Evolutionary conservation across 768 basidiomycete genomes (phyloP).

Genomic region (Boletus rubescentipes): DNA sequence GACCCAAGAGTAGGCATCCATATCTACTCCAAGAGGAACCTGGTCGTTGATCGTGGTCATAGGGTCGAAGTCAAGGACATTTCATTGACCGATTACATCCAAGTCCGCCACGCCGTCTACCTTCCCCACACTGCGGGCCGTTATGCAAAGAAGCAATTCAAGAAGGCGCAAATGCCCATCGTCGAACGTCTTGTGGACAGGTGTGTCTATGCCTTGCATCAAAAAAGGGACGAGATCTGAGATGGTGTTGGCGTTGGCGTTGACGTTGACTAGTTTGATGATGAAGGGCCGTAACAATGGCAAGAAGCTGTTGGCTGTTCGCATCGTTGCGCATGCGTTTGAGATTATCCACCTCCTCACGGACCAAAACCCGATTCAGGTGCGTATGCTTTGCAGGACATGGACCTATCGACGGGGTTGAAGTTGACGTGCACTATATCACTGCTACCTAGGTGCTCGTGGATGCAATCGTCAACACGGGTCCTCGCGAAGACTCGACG

Average conservation of each 20-base stretch:
- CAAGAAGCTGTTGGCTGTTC: constrained; percentile 97
- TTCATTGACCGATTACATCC: constrained; percentile 98
- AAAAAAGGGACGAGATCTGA: not conserved
- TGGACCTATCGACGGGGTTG: too few species aligned
- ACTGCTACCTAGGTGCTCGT: constrained; percentile 81
- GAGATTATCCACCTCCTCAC: constrained; percentile 99
- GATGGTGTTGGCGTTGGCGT: not conserved
- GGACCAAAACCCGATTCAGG: constrained; percentile 99
- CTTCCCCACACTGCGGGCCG: constrained; percentile 98
- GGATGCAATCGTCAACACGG: constrained; percentile 99
- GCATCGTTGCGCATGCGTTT: constrained; percentile 98
- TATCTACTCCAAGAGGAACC: not conserved
- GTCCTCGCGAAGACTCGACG: constrained; percentile 98
- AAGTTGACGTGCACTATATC: too few species aligned
- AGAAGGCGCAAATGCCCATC: constrained; percentile 99
- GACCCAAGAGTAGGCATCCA: constrained; percentile 78
- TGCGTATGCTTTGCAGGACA: constrained; percentile 40
- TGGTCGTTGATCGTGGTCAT: constrained; percentile 19
- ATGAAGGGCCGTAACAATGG: constrained; percentile 99
- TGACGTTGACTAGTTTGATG: constrained; percentile 69
- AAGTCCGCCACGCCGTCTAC: constrained; percentile 97
- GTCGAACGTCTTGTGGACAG: constrained; percentile 98
- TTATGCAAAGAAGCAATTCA: constrained; percentile 99
- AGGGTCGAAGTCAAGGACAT: constrained; percentile 99
- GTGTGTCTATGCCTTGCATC: constrained; percentile 41